A percentile compares a stretch with the other conserved stretches of the same genome.
These are phyloP conservation scores for Sequoiadendron giganteum DNA, from an alignment of 75 land plant genomes.

Conservation along the genomic window DNA sequence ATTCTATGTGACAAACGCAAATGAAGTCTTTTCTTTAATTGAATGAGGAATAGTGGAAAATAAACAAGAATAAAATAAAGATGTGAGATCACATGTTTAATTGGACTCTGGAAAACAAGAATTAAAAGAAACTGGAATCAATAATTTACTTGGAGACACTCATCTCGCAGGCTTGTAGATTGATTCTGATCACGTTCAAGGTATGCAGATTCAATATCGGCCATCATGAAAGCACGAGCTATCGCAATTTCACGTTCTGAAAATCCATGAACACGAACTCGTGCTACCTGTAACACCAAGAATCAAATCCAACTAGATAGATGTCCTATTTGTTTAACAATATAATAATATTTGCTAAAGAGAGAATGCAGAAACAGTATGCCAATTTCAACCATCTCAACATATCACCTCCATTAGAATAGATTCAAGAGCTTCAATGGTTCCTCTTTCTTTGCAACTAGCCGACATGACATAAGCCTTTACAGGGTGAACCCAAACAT, in stretches of 20 bases:
- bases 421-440: conserved; percentile 77
- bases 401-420: conserved; percentile 78
- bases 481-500: conserved; percentile 68
- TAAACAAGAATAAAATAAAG: not conserved
- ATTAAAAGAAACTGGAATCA: not conserved
- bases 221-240: conserved; percentile 84
- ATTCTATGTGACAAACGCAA: not conserved
- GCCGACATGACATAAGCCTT: conserved; percentile 89
- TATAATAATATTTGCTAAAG: conserved; percentile 1
- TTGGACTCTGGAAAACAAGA: not conserved
- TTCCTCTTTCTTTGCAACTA: conserved; percentile 86
- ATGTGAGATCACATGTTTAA: not conserved
- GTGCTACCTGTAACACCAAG: conserved; percentile 57
- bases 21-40: not conserved
- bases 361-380: not conserved
- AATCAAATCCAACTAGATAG: not conserved
- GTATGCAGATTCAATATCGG: conserved; percentile 96
- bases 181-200: conserved; percentile 94
- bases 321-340: not conserved
- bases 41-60: not conserved
- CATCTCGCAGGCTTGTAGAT: conserved; percentile 88
- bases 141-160: conserved; percentile 69
- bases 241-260: conserved; percentile 90
- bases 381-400: not conserved
- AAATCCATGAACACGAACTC: conserved; percentile 90